Base-by-base conservation (phyloP, 2,329 filamentous ascomycete genomes). In the Aspergillus sp. region DNA sequence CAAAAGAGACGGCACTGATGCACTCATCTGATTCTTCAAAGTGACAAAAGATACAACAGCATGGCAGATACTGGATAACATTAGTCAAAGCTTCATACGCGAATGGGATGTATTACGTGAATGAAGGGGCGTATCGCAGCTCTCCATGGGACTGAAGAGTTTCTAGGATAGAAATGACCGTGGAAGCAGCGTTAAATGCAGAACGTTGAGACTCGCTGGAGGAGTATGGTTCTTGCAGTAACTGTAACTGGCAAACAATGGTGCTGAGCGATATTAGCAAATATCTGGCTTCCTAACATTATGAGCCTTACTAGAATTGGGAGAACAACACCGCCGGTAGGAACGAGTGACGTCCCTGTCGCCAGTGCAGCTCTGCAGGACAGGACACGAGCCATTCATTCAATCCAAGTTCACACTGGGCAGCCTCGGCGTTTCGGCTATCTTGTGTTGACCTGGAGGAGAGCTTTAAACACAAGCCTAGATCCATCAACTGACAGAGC, bases 401-500 rank as follows among this genome's bases (percentile, higher is more conserved):
- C 47, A 57, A 42, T 9, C 49, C 52, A 17, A 57, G 36, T 19
- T 57, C 55, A n/a, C 55, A 57, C 32, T 46, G 49, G 2, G 55
- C 55, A 17, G 55, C 46, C 17, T 51, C 46, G n/a, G 24, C 16
- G n/a, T n/a, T 33, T 10, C 49, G 46, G 30, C 43, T 41, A 3
- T 36, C 52, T 17, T 50, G 41, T 4, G 38, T 48, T 22, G 52
- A 50, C 11, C 55, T 45, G 16, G 52, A 47, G 2, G 55, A 51
- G 3, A 57, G 41, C 16, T 45, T 54, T 16, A 55, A 36, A 16
- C 52, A 55, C 14, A 54, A 20, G 13, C 55, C 55, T 8, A 55
- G n/a, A 41, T 57, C 55, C 55, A 57, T 57, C 10, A 57, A 49
- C n/a, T 50, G 52, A 35, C 55, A 57, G 10, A 57, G 49, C 38